A percentile compares a stretch with the other conserved stretches of the same genome.
Evolutionary conservation across 805 yeast species (phyloP).

Genomic region (Tetrapisispora fleetii): DNA sequence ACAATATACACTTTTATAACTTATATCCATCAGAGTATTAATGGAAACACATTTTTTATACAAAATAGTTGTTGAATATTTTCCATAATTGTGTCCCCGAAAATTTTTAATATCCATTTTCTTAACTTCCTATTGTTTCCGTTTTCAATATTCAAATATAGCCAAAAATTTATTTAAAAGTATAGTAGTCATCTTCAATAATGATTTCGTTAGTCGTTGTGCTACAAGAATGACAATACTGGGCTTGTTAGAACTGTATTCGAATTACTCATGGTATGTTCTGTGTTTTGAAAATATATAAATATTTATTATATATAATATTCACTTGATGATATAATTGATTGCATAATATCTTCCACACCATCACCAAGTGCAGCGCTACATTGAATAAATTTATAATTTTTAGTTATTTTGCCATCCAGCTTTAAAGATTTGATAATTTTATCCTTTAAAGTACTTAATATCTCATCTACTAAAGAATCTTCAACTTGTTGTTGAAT

Average conservation of each 20-base stretch:
- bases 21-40: background rate
- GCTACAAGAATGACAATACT: too few relatives aligned
- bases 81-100: background rate
- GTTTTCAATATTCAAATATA: background rate
- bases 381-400: slow-evolving; percentile 8
- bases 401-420: background rate
- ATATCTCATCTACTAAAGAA: background rate
- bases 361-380: slow-evolving; percentile 19
- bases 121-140: background rate
- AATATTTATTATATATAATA: background rate
- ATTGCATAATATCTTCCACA: slow-evolving; percentile 5
- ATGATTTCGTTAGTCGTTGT: background rate
- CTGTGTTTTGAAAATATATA: background rate
- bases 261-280: too few relatives aligned
- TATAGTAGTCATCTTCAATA: background rate
- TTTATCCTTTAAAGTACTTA: slow-evolving; percentile 1
- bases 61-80: background rate
- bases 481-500: slow-evolving; percentile 4
- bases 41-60: background rate
- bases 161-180: too few relatives aligned
- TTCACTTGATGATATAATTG: background rate
- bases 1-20: background rate
- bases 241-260: too few relatives aligned
- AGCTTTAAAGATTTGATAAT: background rate
- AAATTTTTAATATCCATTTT: background rate